These are phyloP conservation scores for Huiozyma sinensis DNA, from an alignment of 805 yeast genomes.

Conservation along the genomic window DNA sequence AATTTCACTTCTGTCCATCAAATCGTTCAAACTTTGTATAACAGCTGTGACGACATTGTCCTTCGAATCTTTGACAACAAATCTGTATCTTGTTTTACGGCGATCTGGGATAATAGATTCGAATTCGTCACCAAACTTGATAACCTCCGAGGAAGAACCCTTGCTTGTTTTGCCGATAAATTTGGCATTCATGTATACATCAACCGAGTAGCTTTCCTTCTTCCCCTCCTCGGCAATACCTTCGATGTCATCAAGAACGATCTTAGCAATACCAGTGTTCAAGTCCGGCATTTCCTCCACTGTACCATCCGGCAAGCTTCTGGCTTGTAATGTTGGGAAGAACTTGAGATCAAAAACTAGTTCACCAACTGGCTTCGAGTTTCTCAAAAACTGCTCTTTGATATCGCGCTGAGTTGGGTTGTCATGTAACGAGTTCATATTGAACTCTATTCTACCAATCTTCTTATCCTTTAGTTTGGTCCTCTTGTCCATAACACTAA, in stretches of 20 bases:
- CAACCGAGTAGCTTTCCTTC: constrained; percentile 56
- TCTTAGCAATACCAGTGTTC: constrained; percentile 81
- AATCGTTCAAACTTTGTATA: constrained; percentile 46
- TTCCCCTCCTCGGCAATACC: constrained; percentile 34
- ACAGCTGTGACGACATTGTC: constrained; percentile 49
- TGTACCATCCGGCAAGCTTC: constrained; percentile 66
- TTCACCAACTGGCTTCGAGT: constrained; percentile 75
- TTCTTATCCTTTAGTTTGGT: constrained; percentile 61
- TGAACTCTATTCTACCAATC: constrained; percentile 68
- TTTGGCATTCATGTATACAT: constrained; percentile 56
- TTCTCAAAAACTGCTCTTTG: constrained; percentile 54
- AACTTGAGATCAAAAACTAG: constrained; percentile 59
- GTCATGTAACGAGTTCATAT: constrained; percentile 53
- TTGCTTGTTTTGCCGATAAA: constrained; percentile 40
- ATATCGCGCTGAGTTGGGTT: constrained; percentile 40
- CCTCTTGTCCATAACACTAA: constrained; percentile 67
- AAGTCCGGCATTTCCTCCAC: constrained; percentile 79
- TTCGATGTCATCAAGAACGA: constrained; percentile 34
- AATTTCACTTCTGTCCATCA: constrained; percentile 68
- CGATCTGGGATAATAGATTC: constrained; percentile 68
- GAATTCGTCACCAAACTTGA: constrained; percentile 50
- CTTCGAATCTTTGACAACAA: constrained; percentile 54
- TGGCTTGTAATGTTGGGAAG: constrained; percentile 59
- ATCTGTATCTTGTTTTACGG: constrained; percentile 55
- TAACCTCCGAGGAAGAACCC: constrained; percentile 47